phyloP scores from a whole-genome alignment of 345 rosid species.

The Populus davidiana region DNA sequence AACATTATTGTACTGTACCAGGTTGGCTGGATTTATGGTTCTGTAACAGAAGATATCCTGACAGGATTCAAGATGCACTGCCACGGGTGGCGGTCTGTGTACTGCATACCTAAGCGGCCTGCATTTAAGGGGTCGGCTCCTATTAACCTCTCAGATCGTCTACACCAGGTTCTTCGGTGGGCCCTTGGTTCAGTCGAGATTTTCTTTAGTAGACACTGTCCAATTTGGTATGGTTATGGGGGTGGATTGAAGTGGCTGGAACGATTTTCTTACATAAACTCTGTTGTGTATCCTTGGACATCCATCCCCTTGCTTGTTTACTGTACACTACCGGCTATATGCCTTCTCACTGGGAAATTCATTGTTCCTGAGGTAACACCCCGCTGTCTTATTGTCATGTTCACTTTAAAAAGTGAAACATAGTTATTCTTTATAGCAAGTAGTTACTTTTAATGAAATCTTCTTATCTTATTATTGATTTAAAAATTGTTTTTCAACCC shows the following conservation, averaged over 20 bases:
- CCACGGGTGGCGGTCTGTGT: constrained; percentile 98
- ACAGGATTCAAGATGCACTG: constrained; percentile 99
- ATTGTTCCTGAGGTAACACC: constrained; percentile 88
- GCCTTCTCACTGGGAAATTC: constrained; percentile 90
- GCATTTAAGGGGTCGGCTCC: constrained; percentile 97
- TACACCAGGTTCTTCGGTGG: constrained; percentile 95
- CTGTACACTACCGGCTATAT: constrained; percentile 88
- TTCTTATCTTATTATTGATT: not conserved
- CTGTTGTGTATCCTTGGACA: constrained; percentile 92
- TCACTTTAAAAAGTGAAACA: not conserved
- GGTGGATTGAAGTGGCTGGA: constrained; percentile 96
- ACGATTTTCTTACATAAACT: constrained; percentile 88
- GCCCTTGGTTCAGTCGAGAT: constrained; percentile 98
- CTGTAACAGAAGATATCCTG: constrained; percentile 88
- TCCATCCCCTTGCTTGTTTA: constrained; percentile 83
- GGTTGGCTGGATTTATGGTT: constrained; percentile 98
- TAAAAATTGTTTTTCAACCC: not conserved
- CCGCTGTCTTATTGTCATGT: not conserved
- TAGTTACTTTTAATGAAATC: not conserved
- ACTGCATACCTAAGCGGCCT: constrained; percentile 83
- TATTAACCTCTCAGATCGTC: constrained; percentile 89
- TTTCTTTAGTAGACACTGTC: constrained; percentile 92
- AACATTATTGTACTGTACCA: constrained; percentile 21
- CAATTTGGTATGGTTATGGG: constrained; percentile 96
- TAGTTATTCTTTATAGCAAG: not conserved